Percentiles rank a stretch among this genome's conserved stretches.
Conservation (phyloP, 2,329 filamentous ascomycete genomes). For the Cercospora janseana region DNA sequence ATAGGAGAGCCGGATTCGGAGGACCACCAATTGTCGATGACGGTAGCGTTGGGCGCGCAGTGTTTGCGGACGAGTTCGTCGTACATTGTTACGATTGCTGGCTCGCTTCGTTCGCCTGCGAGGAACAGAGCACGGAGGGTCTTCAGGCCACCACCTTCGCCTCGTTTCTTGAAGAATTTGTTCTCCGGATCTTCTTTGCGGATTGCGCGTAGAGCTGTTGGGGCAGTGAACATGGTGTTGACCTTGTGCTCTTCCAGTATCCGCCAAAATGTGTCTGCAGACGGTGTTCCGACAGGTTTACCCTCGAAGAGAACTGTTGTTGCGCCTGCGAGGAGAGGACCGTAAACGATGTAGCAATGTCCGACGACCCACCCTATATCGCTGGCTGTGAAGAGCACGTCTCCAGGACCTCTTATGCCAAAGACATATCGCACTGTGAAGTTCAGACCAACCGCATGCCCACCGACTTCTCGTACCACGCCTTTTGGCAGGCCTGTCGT, state of each 20-base stretch:
- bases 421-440: slow-evolving; percentile 82
- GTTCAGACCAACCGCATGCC: slow-evolving; percentile 81
- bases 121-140: slow-evolving; percentile 74
- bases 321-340: slow-evolving; percentile 78
- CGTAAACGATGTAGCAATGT: slow-evolving; percentile 85
- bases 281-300: slow-evolving; percentile 87
- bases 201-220: slow-evolving; percentile 83
- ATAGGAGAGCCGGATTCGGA: slow-evolving; percentile 69
- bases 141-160: slow-evolving; percentile 67
- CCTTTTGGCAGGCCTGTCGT: slow-evolving; percentile 62
- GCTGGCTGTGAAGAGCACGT: slow-evolving; percentile 75
- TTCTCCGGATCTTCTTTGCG: slow-evolving; percentile 80
- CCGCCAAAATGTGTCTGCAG: slow-evolving; percentile 85
- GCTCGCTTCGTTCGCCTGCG: slow-evolving; percentile 86
- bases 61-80: slow-evolving; percentile 68
- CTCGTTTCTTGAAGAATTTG: slow-evolving; percentile 60
- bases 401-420: slow-evolving; percentile 75
- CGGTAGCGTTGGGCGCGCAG: slow-evolving; percentile 60
- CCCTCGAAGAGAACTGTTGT: slow-evolving; percentile 88
- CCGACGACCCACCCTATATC: slow-evolving; percentile 94
- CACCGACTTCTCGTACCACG: slow-evolving; percentile 76
- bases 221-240: slow-evolving; percentile 80
- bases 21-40: slow-evolving; percentile 74
- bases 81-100: slow-evolving; percentile 78
- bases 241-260: slow-evolving; percentile 81